phyloP scores from a whole-genome alignment of 2,329 filamentous ascomycete species.

The Cladosporium colombiae region DNA sequence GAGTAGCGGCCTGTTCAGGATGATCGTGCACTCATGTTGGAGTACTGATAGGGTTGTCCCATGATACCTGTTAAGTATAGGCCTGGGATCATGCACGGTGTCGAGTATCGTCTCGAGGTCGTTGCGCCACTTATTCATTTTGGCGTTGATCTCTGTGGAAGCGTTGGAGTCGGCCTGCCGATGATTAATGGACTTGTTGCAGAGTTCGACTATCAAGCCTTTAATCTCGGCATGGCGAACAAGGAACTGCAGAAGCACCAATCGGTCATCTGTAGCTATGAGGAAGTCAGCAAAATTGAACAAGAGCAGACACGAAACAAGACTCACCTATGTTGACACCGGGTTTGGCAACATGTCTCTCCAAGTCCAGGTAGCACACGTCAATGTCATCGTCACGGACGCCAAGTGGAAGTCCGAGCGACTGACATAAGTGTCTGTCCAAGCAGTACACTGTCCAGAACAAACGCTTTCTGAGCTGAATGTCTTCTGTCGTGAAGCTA shows the following conservation, averaged over 20 bases:
- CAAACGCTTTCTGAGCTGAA: slow-evolving; percentile 52
- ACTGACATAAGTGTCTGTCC: slow-evolving; percentile 58
- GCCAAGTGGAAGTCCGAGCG: slow-evolving; percentile 56
- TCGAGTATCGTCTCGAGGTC: slow-evolving; percentile 51
- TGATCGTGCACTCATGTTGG: slow-evolving; percentile 54
- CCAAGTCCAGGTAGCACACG: slow-evolving; percentile 56
- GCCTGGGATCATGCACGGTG: slow-evolving; percentile 2
- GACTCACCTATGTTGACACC: slow-evolving; percentile 10
- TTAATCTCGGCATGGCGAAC: slow-evolving; percentile 53
- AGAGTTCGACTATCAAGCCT: slow-evolving; percentile 54
- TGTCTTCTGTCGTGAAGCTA: slow-evolving; percentile 52
- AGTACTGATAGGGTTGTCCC: slow-evolving; percentile 47
- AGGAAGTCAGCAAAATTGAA: neutral
- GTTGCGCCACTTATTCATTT: slow-evolving; percentile 56
- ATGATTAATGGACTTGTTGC: slow-evolving; percentile 54
- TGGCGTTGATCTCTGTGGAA: slow-evolving; percentile 49
- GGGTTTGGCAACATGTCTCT: slow-evolving; percentile 41
- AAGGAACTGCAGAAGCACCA: slow-evolving; percentile 34
- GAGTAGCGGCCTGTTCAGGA: slow-evolving; percentile 53
- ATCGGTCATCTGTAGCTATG: slow-evolving; percentile 10
- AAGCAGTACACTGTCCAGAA: slow-evolving; percentile 61
- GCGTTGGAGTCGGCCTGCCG: slow-evolving; percentile 42
- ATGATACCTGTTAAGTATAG: slow-evolving; percentile 39
- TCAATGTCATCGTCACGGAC: slow-evolving; percentile 61
- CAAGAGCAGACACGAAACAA: neutral